These are phyloP conservation scores for Euphorbia lathyris DNA, from an alignment of 345 rosid species.

Conservation along the genomic window DNA sequence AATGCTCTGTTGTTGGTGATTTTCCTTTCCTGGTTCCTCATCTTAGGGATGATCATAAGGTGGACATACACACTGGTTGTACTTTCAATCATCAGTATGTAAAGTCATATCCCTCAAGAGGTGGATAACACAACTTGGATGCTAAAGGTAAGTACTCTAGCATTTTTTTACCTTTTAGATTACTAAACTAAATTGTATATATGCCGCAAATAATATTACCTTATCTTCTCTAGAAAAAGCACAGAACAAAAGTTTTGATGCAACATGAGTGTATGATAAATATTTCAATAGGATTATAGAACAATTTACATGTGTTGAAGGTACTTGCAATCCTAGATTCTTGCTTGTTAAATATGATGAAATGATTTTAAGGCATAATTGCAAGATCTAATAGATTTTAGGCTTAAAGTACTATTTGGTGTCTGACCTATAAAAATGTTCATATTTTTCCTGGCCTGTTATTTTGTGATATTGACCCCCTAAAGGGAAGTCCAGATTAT, in stretches of 20 bases:
- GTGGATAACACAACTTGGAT: conserved; percentile 87
- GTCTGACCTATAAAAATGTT: too few relatives aligned
- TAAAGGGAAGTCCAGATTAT: too few relatives aligned
- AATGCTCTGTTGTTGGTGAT: conserved; percentile 59
- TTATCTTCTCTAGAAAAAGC: neutral
- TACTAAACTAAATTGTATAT: neutral
- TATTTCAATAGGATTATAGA: too few relatives aligned
- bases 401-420: neutral
- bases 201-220: neutral
- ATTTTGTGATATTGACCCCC: too few relatives aligned
- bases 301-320: too few relatives aligned
- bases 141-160: conserved; percentile 29
- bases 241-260: too few relatives aligned
- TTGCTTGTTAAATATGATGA: too few relatives aligned
- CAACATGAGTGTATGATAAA: too few relatives aligned
- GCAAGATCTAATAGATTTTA: neutral
- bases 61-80: conserved; percentile 76
- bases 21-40: conserved; percentile 67
- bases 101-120: conserved; percentile 73
- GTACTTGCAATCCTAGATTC: too few relatives aligned
- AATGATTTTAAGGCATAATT: neutral
- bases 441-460: too few relatives aligned
- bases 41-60: conserved; percentile 80
- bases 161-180: neutral
- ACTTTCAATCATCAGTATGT: conserved; percentile 80